Base-by-base conservation (phyloP, 257 asterid species). In the Lycium ferocissimum region DNA sequence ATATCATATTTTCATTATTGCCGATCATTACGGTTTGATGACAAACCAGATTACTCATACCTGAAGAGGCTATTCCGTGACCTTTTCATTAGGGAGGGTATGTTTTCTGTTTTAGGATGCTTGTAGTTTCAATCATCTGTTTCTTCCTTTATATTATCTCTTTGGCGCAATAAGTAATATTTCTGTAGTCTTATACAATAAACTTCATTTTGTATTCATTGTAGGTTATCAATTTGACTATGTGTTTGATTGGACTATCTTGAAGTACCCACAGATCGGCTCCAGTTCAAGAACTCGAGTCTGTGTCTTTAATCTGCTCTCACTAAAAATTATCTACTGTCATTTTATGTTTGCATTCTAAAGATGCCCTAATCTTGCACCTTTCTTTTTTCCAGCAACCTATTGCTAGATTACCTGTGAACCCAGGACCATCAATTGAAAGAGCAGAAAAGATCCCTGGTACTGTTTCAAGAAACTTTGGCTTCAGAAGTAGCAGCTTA, bases 1-100 rank as follows among this genome's bases (percentile, higher is more conserved):
- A 91, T 89, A 81, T 95, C 98, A 57, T 96, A 92, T 83, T 96
- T 95, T 53, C 98, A 96, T 89, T 95, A 96, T 79, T 96, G 99
- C 80, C 98, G 98, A 73, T 96, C 99, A 18, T 87, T 95, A 89
- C 92, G 97, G 65, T 95, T 95, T 69, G 98, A 94, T 33, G 97
- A 95, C 86, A 95, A 95, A 88, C 98, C 98, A 57, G 98, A 95
- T 88, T 95, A 95, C 89, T 90, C 97, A 43, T 95, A 95, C 90
- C 90, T 95, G 87, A 95, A 94, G 86, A 95, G 97, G 82, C 94
- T 94, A 78, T 95, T 95, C 90, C 91, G 97, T 10, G 98, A 95
- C 85, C 91, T 94, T 10, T 95, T 94, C 88, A 92, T 94, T 88
- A 92, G 97, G 83, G 98, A 95, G 91, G 98, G 98, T 93, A 85